These are phyloP conservation scores for Trichoderma orchidacearum DNA, from an alignment of 495 filamentous ascomycete genomes.

Conservation along the genomic window DNA sequence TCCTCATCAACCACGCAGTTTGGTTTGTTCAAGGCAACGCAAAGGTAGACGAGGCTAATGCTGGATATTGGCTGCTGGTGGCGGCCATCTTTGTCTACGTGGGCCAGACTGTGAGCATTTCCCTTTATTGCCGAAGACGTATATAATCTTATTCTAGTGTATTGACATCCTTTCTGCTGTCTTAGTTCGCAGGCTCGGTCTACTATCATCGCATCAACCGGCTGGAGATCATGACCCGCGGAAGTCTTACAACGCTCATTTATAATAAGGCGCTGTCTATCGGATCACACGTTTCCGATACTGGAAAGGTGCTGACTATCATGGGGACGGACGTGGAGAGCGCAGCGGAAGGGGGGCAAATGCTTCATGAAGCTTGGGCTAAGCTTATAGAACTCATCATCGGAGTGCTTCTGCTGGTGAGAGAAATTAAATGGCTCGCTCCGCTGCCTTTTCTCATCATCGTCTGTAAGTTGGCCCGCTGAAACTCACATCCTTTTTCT, in stretches of 20 bases:
- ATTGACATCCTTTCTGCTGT: too few relatives aligned
- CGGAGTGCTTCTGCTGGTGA: conserved; percentile 43
- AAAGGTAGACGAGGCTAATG: conserved; percentile 13
- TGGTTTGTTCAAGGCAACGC: conserved; percentile 22
- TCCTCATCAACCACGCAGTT: conserved; percentile 43
- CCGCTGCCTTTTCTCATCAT: conserved; percentile 44
- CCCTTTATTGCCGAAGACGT: too few relatives aligned
- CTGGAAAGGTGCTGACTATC: conserved; percentile 42
- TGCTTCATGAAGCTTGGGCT: conserved; percentile 33
- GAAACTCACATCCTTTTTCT: too few relatives aligned
- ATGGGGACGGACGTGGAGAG: conserved; percentile 37
- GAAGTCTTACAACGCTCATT: conserved; percentile 44
- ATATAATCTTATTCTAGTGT: too few relatives aligned
- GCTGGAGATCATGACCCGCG: conserved; percentile 44
- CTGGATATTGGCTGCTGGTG: conserved; percentile 42
- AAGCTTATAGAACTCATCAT: conserved; percentile 42
- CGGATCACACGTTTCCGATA: conserved; percentile 25
- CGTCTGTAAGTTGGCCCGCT: conserved; percentile 22
- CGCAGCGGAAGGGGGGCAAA: conserved; percentile 15
- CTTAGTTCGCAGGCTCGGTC: conserved; percentile 34
- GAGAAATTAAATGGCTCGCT: conserved; percentile 40
- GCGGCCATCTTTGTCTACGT: conserved; percentile 43
- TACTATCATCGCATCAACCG: conserved; percentile 46
- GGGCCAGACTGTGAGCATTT: conserved; percentile 38
- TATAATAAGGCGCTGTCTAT: conserved; percentile 36